Base-by-base conservation (phyloP, 2,329 filamentous ascomycete genomes). In the Fusarium sp. region DNA sequence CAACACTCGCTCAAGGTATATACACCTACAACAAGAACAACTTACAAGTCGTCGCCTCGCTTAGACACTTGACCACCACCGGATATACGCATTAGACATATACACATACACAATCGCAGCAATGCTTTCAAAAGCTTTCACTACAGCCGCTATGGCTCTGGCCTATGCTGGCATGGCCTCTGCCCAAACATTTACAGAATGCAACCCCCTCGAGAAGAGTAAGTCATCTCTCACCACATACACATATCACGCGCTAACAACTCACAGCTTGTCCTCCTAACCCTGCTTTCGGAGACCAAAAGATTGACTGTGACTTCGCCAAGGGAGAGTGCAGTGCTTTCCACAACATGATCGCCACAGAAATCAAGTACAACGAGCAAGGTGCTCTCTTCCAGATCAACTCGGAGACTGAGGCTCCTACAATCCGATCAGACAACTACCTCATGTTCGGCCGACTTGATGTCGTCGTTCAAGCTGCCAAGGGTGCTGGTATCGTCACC, bases 401-500 rank as follows among this genome's bases (percentile, higher is more conserved):
- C 37, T 83, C 88, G 53, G 86, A 88, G 68, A 84, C 78, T 14
- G 87, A 93, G 54, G 89, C 87, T 50, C 90, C 93, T 40, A 93
- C 92, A 34, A 93, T 97, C 80, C 86, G 85, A 75, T 88, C 88
- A 59, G 86, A 89, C 76, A 94, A 94, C 87, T 98, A 97, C 86
- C 93, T 99, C 80, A 98, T 98, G 92, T 98, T 97, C 80, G 96
- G 96, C 68, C 90, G 90, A 76, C 88, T 98, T 74, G 92, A 97
- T 57, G 89, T 93, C 65, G 88, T 88, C 30, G 83, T 97, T 77
- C 91, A 94, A 80, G 91, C 92, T 41, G 91, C 96, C 27, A 87
- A 91, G 5, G 96, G 95, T 45, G 85, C 84, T 9, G 96, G 96
- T 72, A 92, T 99, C 69, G 92, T 99, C 68, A 98, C 94, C 82